These are phyloP conservation scores for Circinella minor DNA, from an alignment of 371 early-diverging fungal species.

Conservation along the genomic window DNA sequence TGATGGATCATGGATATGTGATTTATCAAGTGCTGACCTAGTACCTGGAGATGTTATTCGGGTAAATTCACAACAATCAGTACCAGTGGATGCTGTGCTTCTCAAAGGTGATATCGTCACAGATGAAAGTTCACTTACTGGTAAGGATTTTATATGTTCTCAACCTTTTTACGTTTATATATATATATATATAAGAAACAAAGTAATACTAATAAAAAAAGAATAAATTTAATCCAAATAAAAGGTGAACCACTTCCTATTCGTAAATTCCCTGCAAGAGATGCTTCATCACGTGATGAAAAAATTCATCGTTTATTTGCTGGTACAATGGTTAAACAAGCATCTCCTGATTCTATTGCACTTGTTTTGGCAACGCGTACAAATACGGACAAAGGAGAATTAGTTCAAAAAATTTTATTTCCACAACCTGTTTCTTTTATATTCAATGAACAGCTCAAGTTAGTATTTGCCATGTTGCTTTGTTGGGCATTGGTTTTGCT, in stretches of 20 bases:
- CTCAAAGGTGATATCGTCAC: conserved; percentile 74
- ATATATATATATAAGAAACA: too few species aligned
- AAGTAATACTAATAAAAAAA: too few species aligned
- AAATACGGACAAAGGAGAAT: conserved; percentile 73
- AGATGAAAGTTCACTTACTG: conserved; percentile 82
- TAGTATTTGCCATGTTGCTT: conserved; percentile 67
- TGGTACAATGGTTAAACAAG: conserved; percentile 65
- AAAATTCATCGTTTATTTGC: conserved; percentile 66
- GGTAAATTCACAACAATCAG: conserved; percentile 20
- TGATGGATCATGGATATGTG: conserved; percentile 59
- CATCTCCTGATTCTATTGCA: conserved; percentile 34
- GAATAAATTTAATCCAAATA: neutral
- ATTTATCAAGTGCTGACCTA: conserved; percentile 52
- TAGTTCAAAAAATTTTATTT: conserved; percentile 80
- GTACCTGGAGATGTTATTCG: conserved; percentile 72
- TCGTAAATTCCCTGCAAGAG: conserved; percentile 70
- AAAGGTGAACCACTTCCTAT: conserved; percentile 83
- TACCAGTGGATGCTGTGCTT: conserved; percentile 72
- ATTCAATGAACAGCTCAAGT: conserved; percentile 74
- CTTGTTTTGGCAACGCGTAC: conserved; percentile 78
- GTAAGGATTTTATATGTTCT: neutral
- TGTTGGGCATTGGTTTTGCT: conserved; percentile 64
- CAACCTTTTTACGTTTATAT: neutral
- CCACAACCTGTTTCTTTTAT: conserved; percentile 69
- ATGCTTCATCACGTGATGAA: conserved; percentile 47